Evolutionary conservation across 768 basidiomycete species (phyloP), one percentile per base, ranked within the genome.

Genomic region (Termitomyces sp.): DNA sequence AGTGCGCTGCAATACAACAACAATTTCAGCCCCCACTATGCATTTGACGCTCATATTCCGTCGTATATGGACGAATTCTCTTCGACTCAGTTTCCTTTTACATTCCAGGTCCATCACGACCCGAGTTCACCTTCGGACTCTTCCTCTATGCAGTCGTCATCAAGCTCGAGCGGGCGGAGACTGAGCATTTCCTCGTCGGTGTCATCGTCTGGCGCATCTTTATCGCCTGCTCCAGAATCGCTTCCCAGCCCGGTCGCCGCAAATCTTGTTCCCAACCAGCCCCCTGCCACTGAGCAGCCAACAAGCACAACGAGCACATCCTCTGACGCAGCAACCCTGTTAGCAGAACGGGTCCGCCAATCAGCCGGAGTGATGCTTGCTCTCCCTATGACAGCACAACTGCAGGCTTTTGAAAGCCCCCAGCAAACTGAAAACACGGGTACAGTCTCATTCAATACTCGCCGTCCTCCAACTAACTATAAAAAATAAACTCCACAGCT

Each of bases 281-380:
- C 2, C 19, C 42, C 43, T 23, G 34, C 41, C n/a, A 35, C 54
- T 16, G 56, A 59, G 47, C 62, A 47, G 67, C 56, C 59, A 61
- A 56, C 54, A n/a, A n/a, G n/a, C 65, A 58, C n/a, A 9, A 41
- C n/a, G n/a, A 19, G 19, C 41, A 42, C 19, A 12, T 21, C 19
- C 57, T 38, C 41, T 42, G 51, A 53, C 32, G 57, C 63, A 43
- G 54, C 51, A 23, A 56, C 55, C 54, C 78, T 80, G 56, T 67
- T 83, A 2, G 82, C 81, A 5, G 75, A 77, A 25, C 68, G 76
- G 0, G 82, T 82, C 16, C 75, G 80, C 23, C 71, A 86, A 69
- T 72, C 77, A 66, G 72, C 86, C 0, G 86, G 85, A 16, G 77
- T 89, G 8, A 75, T 81, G 75, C 69, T 81, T 41, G 80, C 77